Percentiles rank a stretch among this genome's conserved stretches.
Evolutionary conservation across 139 green algal genomes (phyloP).

Genomic region (Ettlia oleoabundans): DNA sequence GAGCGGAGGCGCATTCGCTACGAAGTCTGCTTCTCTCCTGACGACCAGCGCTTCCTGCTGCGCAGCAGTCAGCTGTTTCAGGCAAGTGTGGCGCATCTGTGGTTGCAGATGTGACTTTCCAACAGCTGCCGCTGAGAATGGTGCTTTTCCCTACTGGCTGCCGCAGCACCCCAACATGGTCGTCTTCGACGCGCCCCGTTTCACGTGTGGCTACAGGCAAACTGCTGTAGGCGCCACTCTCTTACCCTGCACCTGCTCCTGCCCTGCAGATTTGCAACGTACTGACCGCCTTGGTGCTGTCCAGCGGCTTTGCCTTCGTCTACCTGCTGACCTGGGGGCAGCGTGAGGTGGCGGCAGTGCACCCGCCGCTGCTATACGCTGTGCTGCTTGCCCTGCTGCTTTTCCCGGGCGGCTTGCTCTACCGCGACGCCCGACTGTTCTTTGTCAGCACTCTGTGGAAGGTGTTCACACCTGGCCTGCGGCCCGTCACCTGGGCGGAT

Average conservation of each 20-base stretch:
- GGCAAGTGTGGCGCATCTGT: too few species aligned
- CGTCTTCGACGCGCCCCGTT: too few species aligned
- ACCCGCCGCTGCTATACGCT: constrained; percentile 64
- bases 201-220: too few species aligned
- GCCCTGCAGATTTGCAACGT: constrained; percentile 31
- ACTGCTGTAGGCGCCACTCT: too few species aligned
- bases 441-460: constrained; percentile 68
- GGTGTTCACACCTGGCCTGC: constrained; percentile 71
- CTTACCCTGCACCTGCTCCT: not conserved
- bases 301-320: constrained; percentile 45
- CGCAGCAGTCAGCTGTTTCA: constrained; percentile 45
- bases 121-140: not conserved
- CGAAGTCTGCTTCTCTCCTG: constrained; percentile 69
- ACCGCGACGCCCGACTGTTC: constrained; percentile 56
- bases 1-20: constrained; percentile 63
- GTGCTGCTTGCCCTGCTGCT: constrained; percentile 48
- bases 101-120: not conserved
- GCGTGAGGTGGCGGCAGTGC: constrained; percentile 12
- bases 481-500: constrained; percentile 88
- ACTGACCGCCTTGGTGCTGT: constrained; percentile 46
- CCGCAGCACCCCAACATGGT: too few species aligned
- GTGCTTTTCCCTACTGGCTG: too few species aligned
- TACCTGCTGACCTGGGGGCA: constrained; percentile 18
- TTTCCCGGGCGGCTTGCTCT: constrained; percentile 49
- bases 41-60: constrained; percentile 67